Evolutionary conservation across 257 asterid species (phyloP), one percentile per base, ranked within the genome.

Genomic region (Solanum medicagineum): DNA sequence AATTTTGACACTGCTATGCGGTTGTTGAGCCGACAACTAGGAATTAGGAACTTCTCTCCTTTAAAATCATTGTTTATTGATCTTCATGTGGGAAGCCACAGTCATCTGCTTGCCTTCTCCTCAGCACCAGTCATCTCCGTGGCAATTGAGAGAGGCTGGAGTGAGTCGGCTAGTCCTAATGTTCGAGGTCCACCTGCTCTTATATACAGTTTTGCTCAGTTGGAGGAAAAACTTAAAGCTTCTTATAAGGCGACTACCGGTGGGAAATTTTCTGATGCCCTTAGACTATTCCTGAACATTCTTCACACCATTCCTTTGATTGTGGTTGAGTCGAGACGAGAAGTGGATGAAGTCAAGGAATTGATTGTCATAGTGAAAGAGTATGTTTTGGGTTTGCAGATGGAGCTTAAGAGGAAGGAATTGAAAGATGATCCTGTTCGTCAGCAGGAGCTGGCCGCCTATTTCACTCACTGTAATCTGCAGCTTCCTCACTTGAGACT

Each of bases 1-100:
- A 91, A 95, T 89, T 95, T 94, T 54, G 98, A 96, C 86, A 95
- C 95, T 13, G 98, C 98, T 49, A 92, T 95, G 99, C 95, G 99
- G 59, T 87, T 96, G 60, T 86, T 96, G 87, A 91, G 85, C 92
- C 95, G 97, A 13, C 99, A 96, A 84, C 80, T 96, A 32, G 99
- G 98, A 60, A 89, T 96, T 65, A 84, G 81, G 44, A 96, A 94
- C 83, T 96, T 96, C 70, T 51, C 92, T 59, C 98, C 98, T 65
- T 79, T 95, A 85, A 94, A 89, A 85, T 86, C 91, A 12, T 91
- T 89, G 26, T 94, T 95, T 69, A 85, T 92, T 4, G 95, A 94
- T 89, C 95, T 95, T 85, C 93, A 92, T 85, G 42, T 91, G 80
- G 98, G 98, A 80, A 95, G 98, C 85, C 98, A 94, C 88, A 91